Evolutionary conservation across 805 yeast genomes (phyloP).

Genomic region (Starmerella stigmatis): DNA sequence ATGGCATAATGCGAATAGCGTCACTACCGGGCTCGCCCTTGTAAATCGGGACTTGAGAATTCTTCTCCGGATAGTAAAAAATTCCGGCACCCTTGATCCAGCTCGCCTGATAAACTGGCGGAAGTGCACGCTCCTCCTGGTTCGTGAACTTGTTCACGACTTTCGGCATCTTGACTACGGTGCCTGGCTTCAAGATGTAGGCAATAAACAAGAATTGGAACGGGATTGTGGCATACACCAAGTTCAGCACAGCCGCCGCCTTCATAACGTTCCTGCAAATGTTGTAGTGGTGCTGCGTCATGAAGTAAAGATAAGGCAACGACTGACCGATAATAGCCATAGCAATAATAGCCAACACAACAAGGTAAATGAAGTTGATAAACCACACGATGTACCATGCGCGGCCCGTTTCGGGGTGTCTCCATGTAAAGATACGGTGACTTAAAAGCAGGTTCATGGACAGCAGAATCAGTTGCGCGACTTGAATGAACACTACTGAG

Average conservation of each 20-base stretch:
- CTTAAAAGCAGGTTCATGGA: conserved; percentile 55
- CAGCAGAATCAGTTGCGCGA: conserved; percentile 50
- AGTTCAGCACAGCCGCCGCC: conserved; percentile 41
- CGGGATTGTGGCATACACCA: conserved; percentile 46
- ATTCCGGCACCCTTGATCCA: conserved; percentile 61
- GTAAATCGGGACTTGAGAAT: conserved; percentile 33
- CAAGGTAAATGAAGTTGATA: conserved; percentile 42
- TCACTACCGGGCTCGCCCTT: conserved; percentile 38
- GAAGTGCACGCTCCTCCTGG: conserved; percentile 33
- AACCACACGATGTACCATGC: conserved; percentile 39
- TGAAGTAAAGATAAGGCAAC: conserved; percentile 48
- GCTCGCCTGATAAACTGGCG: conserved; percentile 47
- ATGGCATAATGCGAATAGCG: conserved; percentile 52
- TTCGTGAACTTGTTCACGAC: conserved; percentile 16
- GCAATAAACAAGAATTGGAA: conserved; percentile 41
- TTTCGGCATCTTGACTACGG: conserved; percentile 28
- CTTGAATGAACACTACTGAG: conserved; percentile 44
- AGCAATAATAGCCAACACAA: conserved; percentile 49
- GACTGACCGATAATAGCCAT: conserved; percentile 60
- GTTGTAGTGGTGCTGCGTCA: conserved; percentile 37
- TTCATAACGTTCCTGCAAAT: conserved; percentile 47
- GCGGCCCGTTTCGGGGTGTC: conserved; percentile 62
- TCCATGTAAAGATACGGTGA: conserved; percentile 65
- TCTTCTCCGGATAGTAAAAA: conserved; percentile 47
- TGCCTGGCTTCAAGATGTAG: conserved; percentile 46